phyloP scores from a whole-genome alignment of 441 rosid genomes.

The Melastoma candidum region DNA sequence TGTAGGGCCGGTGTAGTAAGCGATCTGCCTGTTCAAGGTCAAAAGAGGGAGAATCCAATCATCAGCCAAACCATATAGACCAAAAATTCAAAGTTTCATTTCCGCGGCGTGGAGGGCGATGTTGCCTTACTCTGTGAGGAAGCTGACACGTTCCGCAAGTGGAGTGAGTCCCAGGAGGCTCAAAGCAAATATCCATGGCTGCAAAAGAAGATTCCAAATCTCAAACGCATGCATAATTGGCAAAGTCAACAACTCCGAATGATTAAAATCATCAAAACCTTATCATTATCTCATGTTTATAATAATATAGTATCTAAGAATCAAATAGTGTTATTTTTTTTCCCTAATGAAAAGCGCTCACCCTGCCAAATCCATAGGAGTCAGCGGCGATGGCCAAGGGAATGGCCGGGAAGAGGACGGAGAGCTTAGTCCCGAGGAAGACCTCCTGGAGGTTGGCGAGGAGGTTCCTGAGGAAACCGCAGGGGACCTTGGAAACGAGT shows the following conservation, averaged over 20 bases:
- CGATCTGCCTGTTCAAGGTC: slow-evolving; percentile 54
- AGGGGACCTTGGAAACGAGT: slow-evolving; percentile 49
- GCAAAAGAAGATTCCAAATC: neutral
- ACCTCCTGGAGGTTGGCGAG: slow-evolving; percentile 73
- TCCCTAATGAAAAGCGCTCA: slow-evolving; percentile 12
- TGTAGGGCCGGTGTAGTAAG: slow-evolving; percentile 77
- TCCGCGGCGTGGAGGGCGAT: neutral
- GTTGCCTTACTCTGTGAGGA: slow-evolving; percentile 66
- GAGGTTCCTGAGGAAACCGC: slow-evolving; percentile 25
- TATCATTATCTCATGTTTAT: no score
- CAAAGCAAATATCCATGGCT: slow-evolving; percentile 78
- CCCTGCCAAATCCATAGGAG: slow-evolving; percentile 41
- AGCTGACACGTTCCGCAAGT: slow-evolving; percentile 86
- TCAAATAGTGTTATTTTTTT: no score
- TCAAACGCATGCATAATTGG: no score
- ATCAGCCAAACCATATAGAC: no score
- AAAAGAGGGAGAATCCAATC: slow-evolving; percentile 5
- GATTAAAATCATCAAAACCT: no score
- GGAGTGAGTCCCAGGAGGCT: slow-evolving; percentile 75
- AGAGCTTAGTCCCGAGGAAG: slow-evolving; percentile 66
- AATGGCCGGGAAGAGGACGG: slow-evolving; percentile 62
- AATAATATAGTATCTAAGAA: no score
- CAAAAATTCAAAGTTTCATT: neutral
- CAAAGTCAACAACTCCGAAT: no score
- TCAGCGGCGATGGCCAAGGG: slow-evolving; percentile 58